A percentile compares a stretch with the other conserved stretches of the same genome.
Evolutionary conservation across 441 rosid genomes (phyloP).

Genomic region (Erodium trifolium): DNA sequence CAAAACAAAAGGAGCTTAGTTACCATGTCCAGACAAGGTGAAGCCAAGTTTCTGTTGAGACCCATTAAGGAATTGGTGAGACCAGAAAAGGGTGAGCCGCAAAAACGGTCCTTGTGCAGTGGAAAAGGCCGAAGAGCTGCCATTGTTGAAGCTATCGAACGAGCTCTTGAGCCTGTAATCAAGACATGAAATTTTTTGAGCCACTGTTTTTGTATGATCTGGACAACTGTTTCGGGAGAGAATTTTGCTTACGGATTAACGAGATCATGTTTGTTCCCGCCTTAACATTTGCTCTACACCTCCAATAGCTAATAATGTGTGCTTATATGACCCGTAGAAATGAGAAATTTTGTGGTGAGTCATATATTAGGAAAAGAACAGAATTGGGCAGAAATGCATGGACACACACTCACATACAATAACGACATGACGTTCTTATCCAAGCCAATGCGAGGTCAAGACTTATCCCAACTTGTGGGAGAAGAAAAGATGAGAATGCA

Average conservation of each 20-base stretch:
- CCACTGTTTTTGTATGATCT: background rate
- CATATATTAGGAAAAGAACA: background rate
- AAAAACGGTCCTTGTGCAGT: conserved; percentile 8
- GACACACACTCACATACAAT: too few species aligned
- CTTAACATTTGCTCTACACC: background rate
- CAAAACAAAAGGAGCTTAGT: background rate
- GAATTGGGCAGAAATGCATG: background rate
- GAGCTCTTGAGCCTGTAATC: conserved; percentile 20
- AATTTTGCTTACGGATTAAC: conserved; percentile 22
- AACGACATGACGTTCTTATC: conserved; percentile 4
- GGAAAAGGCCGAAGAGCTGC: too few species aligned
- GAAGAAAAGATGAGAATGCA: background rate
- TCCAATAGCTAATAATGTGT: background rate
- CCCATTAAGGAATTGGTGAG: background rate
- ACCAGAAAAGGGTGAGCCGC: background rate
- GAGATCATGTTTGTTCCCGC: conserved; percentile 20
- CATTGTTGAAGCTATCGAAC: conserved; percentile 16
- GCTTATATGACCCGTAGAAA: too few species aligned
- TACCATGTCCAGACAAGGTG: conserved; percentile 14
- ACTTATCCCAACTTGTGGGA: conserved; percentile 4
- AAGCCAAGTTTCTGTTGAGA: conserved; percentile 14
- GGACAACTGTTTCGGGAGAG: background rate
- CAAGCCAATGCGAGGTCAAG: background rate
- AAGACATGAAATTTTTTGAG: background rate
- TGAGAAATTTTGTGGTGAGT: background rate